A percentile compares a stretch with the other conserved stretches of the same genome.
These are phyloP conservation scores for Erysimum cheiri DNA, from an alignment of 441 rosid genomes.

Conservation along the genomic window DNA sequence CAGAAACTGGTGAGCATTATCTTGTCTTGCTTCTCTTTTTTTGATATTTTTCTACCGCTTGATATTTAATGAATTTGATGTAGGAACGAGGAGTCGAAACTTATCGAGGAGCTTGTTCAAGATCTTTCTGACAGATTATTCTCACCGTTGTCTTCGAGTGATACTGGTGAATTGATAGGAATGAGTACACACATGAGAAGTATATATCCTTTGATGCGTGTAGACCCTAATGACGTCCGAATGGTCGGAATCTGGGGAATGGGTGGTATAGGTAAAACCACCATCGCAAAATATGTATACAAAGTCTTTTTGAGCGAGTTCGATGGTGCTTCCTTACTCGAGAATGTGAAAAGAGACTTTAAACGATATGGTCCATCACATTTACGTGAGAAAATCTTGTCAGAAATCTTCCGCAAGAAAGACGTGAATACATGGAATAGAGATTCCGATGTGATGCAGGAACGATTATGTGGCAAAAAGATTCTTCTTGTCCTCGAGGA, in stretches of 20 bases:
- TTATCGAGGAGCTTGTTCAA: conserved; percentile 40
- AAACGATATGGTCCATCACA: conserved; percentile 9
- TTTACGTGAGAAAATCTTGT: conserved; percentile 44
- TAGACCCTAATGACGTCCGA: conserved; percentile 15
- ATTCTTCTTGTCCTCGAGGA: conserved; percentile 53
- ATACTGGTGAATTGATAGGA: conserved; percentile 36
- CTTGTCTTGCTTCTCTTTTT: neutral
- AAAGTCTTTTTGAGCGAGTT: conserved; percentile 7
- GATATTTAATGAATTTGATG: neutral
- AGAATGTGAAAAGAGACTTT: conserved; percentile 45
- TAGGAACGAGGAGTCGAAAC: conserved; percentile 44
- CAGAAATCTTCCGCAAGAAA: conserved; percentile 36
- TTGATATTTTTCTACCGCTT: neutral
- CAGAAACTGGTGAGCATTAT: conserved; percentile 44
- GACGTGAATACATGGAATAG: conserved; percentile 20
- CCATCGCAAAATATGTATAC: conserved; percentile 39
- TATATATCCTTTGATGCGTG: conserved; percentile 24
- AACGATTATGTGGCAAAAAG: conserved; percentile 36
- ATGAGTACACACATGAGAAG: conserved; percentile 24
- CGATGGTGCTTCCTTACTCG: conserved; percentile 46
- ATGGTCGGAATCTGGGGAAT: conserved; percentile 45
- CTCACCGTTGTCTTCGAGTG: neutral
- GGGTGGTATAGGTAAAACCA: conserved; percentile 50
- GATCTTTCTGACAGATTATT: conserved; percentile 26
- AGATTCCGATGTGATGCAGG: conserved; percentile 28